Conservation (phyloP, 768 basidiomycete genomes). For the Aureoboletus auriporus region DNA sequence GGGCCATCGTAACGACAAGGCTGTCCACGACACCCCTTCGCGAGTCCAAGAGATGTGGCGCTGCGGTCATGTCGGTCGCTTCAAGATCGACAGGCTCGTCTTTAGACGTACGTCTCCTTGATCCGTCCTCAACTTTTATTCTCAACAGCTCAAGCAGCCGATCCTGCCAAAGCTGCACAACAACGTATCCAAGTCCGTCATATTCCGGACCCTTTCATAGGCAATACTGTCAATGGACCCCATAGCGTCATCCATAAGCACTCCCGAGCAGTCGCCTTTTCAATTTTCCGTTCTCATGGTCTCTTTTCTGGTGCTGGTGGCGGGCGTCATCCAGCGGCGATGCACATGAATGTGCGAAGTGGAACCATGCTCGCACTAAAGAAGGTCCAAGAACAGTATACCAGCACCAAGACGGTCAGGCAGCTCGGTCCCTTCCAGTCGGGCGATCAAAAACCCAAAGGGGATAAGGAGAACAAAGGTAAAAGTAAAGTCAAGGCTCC, state of each 20-base stretch:
- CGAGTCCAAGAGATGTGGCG: conserved; percentile 59
- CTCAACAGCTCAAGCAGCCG: conserved; percentile 34
- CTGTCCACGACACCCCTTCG: conserved; percentile 17
- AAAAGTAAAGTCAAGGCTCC: conserved; percentile 14
- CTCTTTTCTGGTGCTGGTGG: conserved; percentile 10
- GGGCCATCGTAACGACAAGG: conserved; percentile 13
- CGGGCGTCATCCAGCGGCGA: conserved; percentile 10
- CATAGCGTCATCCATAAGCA: conserved; percentile 75
- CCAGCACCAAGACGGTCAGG: conserved; percentile 68
- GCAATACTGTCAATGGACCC: conserved; percentile 49
- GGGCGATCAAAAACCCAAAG: conserved; percentile 11
- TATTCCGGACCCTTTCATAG: conserved; percentile 46
- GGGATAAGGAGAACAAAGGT: conserved; percentile 20
- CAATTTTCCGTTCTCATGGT: conserved; percentile 63
- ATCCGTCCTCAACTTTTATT: conserved; percentile 17
- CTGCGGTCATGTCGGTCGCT: conserved; percentile 58
- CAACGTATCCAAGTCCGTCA: conserved; percentile 65
- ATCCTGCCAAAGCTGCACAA: conserved; percentile 56
- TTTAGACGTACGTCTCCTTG: conserved; percentile 31
- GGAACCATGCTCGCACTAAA: conserved; percentile 66
- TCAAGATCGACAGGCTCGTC: conserved; percentile 50
- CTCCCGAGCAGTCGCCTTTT: conserved; percentile 74
- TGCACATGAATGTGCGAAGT: conserved; percentile 26
- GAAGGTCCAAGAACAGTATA: conserved; percentile 75
- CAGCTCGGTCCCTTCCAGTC: conserved; percentile 31